Base-by-base conservation (phyloP, 78 protist species). In the Cavenderia fasciculata region DNA sequence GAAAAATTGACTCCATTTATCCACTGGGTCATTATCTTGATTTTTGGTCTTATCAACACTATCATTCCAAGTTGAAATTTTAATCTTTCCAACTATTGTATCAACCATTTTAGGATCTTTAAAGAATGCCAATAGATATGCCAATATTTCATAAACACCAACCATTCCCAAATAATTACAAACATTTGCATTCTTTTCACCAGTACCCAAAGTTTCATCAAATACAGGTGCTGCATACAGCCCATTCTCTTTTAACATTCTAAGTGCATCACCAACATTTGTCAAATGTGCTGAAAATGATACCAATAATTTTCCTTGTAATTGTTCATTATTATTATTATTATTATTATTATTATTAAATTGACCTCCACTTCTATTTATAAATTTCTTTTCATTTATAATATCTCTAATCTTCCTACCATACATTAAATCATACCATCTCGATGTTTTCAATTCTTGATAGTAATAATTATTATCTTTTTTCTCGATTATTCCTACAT, bases 241-340 rank as follows among this genome's bases (percentile, higher is more conserved):
- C 18, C 27, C 41, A 10, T 57, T 27, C 34, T 57, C 41, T 27
- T 36, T 57, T 23, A 57, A 27, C 63, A 57, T 29, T 57, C 63
- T 18, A 36, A 57, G 63, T 27, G 63, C 63, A 18, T 57, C 63
- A 4, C 63, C 63, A 25, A 57, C 63, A 57, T 57, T 57, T 10
- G 63, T 57, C 2, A 27, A 36, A 27, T 57, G 63, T 27, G 63
- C 10, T 6, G 63, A 57, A 23, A 57, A 57, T 57, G 63, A 57
- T 27, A 57, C n/a, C n/a, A n/a, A n/a, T n/a, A n/a, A n/a, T n/a
- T n/a, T n/a, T n/a, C n/a, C n/a, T n/a, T n/a, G n/a, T n/a, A n/a
- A n/a, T n/a, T n/a, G n/a, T n/a, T n/a, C n/a, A n/a, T n/a, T n/a
- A n/a, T n/a, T n/a, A n/a, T n/a, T n/a, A n/a, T n/a, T n/a, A n/a